phyloP scores from a whole-genome alignment of 768 basidiomycete species.

The Leccinum subgranulosum region DNA sequence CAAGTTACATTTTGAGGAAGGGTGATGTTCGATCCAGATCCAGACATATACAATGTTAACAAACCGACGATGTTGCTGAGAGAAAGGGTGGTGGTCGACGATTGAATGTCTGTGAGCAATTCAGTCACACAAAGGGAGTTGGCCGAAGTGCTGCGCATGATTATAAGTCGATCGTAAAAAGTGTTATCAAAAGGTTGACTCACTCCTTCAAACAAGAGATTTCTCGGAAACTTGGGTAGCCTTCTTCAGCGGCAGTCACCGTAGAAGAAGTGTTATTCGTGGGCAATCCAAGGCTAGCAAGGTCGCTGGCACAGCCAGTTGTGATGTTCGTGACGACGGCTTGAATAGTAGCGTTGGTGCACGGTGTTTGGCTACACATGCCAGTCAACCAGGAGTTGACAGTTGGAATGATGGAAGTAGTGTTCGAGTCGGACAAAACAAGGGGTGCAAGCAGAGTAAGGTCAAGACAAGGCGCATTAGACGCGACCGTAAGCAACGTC shows the following conservation, averaged over 20 bases:
- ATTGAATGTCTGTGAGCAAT: slow-evolving; percentile 51
- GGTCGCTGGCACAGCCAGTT: slow-evolving; percentile 44
- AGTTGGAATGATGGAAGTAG: slow-evolving; percentile 37
- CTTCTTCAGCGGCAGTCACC: slow-evolving; percentile 42
- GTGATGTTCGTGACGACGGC: slow-evolving; percentile 53
- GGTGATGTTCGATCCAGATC: neutral
- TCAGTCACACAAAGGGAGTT: slow-evolving; percentile 57
- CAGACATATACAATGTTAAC: slow-evolving; percentile 4
- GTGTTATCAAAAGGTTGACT: slow-evolving; percentile 21
- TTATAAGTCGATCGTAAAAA: neutral
- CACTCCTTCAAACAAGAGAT: slow-evolving; percentile 66
- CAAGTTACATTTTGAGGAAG: slow-evolving; percentile 44
- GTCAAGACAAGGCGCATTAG: slow-evolving; percentile 40
- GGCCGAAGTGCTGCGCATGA: slow-evolving; percentile 28
- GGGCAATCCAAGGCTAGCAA: slow-evolving; percentile 26
- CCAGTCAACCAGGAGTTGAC: slow-evolving; percentile 61
- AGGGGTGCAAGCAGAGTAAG: slow-evolving; percentile 32
- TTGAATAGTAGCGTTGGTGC: slow-evolving; percentile 59
- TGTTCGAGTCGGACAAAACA: slow-evolving; percentile 19
- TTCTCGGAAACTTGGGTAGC: slow-evolving; percentile 56
- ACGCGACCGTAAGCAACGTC: slow-evolving; percentile 44
- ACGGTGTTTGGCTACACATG: slow-evolving; percentile 49
- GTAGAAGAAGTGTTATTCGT: slow-evolving; percentile 19
- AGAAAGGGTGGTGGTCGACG: slow-evolving; percentile 20
- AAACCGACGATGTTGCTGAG: slow-evolving; percentile 17